phyloP scores from a whole-genome alignment of 2,329 filamentous ascomycete species.

The Coccinonectria pachysandricola region DNA sequence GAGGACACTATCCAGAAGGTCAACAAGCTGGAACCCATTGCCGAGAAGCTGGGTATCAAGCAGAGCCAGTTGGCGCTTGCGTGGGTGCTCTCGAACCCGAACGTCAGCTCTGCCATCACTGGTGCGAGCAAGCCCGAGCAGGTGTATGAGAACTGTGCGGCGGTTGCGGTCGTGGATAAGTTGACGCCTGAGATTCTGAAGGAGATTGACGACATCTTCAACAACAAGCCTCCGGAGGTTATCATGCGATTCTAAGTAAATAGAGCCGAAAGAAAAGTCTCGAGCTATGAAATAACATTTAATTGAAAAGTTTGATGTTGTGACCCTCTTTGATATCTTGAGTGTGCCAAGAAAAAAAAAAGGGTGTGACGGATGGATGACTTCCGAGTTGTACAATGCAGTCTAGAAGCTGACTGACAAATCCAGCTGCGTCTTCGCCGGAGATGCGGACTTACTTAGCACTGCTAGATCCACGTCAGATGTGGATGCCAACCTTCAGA shows the following conservation, averaged over 20 bases:
- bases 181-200: slow-evolving; percentile 48
- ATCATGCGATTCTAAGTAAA: slow-evolving; percentile 23
- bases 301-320: no score
- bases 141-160: slow-evolving; percentile 48
- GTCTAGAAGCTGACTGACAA: no score
- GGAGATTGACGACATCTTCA: slow-evolving; percentile 48
- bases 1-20: slow-evolving; percentile 48
- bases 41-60: slow-evolving; percentile 52
- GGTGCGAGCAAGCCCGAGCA: slow-evolving; percentile 48
- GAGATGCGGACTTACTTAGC: no score
- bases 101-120: slow-evolving; percentile 51
- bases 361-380: no score
- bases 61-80: slow-evolving; percentile 46
- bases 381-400: no score
- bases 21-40: slow-evolving; percentile 49
- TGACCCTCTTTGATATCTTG: no score
- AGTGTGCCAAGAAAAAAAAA: no score
- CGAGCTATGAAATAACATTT: no score
- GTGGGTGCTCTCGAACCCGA: slow-evolving; percentile 53
- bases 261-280: no score
- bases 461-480: no score
- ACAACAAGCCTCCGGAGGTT: slow-evolving; percentile 44
- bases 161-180: slow-evolving; percentile 41
- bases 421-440: no score
- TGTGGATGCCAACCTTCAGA: no score